Evolutionary conservation across 371 early-diverging fungal genomes (phyloP).

Genomic region (Zychaea mexicana): DNA sequence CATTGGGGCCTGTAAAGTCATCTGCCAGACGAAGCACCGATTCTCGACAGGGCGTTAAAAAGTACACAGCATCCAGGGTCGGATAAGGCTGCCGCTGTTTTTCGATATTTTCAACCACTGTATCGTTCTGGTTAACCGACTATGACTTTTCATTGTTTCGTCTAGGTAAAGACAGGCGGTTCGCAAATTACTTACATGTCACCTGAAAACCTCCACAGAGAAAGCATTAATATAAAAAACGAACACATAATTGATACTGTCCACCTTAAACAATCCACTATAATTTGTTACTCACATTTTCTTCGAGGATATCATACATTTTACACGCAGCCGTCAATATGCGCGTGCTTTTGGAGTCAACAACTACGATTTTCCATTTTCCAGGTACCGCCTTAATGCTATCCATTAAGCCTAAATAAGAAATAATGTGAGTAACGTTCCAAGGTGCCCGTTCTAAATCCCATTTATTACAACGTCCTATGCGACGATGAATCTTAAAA

Average conservation of each 20-base stretch:
- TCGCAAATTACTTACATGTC: neutral
- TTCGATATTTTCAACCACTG: constrained; percentile 76
- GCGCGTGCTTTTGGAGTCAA: constrained; percentile 82
- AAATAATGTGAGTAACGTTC: neutral
- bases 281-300: constrained; percentile 75
- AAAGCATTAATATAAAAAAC: neutral
- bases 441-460: no score
- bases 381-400: constrained; percentile 69
- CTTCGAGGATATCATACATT: constrained; percentile 92
- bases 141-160: neutral
- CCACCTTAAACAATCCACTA: neutral
- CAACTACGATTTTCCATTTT: constrained; percentile 91
- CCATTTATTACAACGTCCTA: no score
- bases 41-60: constrained; percentile 83
- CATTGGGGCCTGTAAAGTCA: constrained; percentile 67
- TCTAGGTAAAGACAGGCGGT: no score
- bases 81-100: constrained; percentile 84
- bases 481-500: neutral
- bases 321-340: constrained; percentile 86
- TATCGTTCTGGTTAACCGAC: neutral
- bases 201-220: neutral
- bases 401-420: constrained; percentile 63
- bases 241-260: no score
- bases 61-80: constrained; percentile 89
- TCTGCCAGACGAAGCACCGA: constrained; percentile 80